A percentile compares a stretch with the other conserved stretches of the same genome.
phyloP scores from a whole-genome alignment of 352 stramenopile genomes.

The Globisporangium canariense region DNA sequence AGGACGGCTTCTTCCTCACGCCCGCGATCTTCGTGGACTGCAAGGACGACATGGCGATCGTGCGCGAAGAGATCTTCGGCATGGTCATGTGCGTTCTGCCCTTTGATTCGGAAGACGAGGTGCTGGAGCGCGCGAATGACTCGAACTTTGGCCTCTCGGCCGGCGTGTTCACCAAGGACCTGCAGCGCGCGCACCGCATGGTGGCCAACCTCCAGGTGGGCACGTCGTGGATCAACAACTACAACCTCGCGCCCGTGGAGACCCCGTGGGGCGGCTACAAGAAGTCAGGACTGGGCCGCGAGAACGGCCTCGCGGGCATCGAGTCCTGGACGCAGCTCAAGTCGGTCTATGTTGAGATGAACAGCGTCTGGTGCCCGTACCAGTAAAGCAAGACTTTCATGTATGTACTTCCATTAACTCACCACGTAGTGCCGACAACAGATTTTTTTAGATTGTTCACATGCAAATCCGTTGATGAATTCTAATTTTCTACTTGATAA shows the following conservation, averaged over 20 bases:
- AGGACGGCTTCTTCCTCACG: slow-evolving; percentile 85
- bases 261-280: slow-evolving; percentile 91
- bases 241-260: slow-evolving; percentile 84
- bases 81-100: slow-evolving; percentile 80
- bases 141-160: slow-evolving; percentile 80
- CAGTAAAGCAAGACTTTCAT: slow-evolving; percentile 11
- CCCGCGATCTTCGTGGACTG: slow-evolving; percentile 90
- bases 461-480: not conserved
- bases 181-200: slow-evolving; percentile 75
- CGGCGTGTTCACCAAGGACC: slow-evolving; percentile 84
- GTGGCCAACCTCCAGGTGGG: slow-evolving; percentile 66
- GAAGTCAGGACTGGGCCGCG: slow-evolving; percentile 87
- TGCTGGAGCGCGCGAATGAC: slow-evolving; percentile 75
- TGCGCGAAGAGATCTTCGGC: slow-evolving; percentile 80
- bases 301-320: slow-evolving; percentile 87
- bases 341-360: slow-evolving; percentile 87
- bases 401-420: not conserved
- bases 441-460: too few species aligned
- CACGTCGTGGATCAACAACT: slow-evolving; percentile 89
- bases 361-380: slow-evolving; percentile 68
- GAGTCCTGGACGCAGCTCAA: slow-evolving; percentile 91
- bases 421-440: too few species aligned
- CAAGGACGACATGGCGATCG: slow-evolving; percentile 87
- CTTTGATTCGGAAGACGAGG: slow-evolving; percentile 77
- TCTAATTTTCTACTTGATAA: slow-evolving; percentile 16